phyloP scores from a whole-genome alignment of 1,284 basidiomycete genomes.

The Leccinum subspadiceum region DNA sequence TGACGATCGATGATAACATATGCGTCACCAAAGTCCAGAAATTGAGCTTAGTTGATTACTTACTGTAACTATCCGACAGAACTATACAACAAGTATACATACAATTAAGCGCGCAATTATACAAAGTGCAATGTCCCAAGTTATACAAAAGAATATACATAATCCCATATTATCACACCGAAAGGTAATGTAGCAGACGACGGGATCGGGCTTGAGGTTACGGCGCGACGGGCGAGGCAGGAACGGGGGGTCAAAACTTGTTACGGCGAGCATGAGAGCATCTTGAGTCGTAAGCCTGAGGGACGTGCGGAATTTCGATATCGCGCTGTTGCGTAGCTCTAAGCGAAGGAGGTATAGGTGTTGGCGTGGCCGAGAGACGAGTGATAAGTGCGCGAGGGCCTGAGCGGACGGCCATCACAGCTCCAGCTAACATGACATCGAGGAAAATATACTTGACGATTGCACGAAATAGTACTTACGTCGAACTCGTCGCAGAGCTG shows the following conservation, averaged over 20 bases:
- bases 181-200: slow-evolving; percentile 17
- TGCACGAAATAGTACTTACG: slow-evolving; percentile 24
- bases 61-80: not conserved
- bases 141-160: slow-evolving; percentile 37
- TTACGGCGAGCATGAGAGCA: slow-evolving; percentile 25
- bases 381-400: slow-evolving; percentile 13
- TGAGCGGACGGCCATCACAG: slow-evolving; percentile 24
- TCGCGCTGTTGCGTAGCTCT: slow-evolving; percentile 1
- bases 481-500: slow-evolving; percentile 36
- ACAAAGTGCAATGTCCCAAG: slow-evolving; percentile 20
- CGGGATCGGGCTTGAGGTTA: slow-evolving; percentile 18
- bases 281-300: slow-evolving; percentile 14
- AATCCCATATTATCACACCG: slow-evolving; percentile 30
- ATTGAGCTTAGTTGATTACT: not conserved
- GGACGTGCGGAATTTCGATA: slow-evolving; percentile 5
- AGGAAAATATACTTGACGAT: not conserved
- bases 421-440: slow-evolving; percentile 31
- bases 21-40: not conserved
- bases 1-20: not conserved
- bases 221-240: slow-evolving; percentile 17
- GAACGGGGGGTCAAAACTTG: slow-evolving; percentile 3
- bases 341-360: slow-evolving; percentile 24
- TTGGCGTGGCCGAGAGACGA: slow-evolving; percentile 16
- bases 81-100: slow-evolving; percentile 21
- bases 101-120: slow-evolving; percentile 28